Evolutionary conservation across 345 rosid genomes (phyloP), one percentile per base, ranked within the genome.

Genomic region (Syzygium jambos): DNA sequence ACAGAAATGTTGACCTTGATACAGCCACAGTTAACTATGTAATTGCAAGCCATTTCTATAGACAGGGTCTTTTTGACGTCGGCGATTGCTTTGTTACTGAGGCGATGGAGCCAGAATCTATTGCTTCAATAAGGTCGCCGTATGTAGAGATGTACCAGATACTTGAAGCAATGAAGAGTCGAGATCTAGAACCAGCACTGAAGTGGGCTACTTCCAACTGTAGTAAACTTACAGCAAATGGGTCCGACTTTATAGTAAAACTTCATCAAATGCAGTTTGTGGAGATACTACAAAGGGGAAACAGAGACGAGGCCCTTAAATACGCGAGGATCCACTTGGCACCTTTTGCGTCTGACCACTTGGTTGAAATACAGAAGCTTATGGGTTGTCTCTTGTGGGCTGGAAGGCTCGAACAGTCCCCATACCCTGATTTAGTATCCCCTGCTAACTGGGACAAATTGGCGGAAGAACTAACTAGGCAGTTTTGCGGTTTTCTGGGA

Each of bases 11-110:
- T 87, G 99, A 95, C 83, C 93, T 92, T 78, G 95, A 96, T 89
- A 83, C 87, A 87, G 90, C 88, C 80, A 85, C 91, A 43, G 91
- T 95, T 86, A 94, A 94, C 91, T 93, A 95, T 87, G 91, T 97
- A 86, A 90, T 95, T 92, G 93, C 94, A 12, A 89, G 89, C 87
- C 97, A 96, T 89, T 93, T 95, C 55, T 95, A 97, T 89, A 90
- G 90, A 89, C 93, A 93, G 82, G 98, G 99, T 41, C 91, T 94
- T 91, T 95, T 97, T 90, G 97, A 96, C 87, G 86, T 95, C 34
- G 98, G 99, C 65, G 98, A 97, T 90, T 94, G 92, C 91, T 89
- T 96, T 22, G 89, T 91, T 85, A 90, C 88, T 83, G 99, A 90
- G 89, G 92, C 89, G 19, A 83, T 85, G 80, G 87, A 83, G 86